Percentiles rank a stretch among this genome's conserved stretches.
These are phyloP conservation scores for Papiliotrema laurentii DNA, from an alignment of 1,284 basidiomycete species.

Conservation along the genomic window DNA sequence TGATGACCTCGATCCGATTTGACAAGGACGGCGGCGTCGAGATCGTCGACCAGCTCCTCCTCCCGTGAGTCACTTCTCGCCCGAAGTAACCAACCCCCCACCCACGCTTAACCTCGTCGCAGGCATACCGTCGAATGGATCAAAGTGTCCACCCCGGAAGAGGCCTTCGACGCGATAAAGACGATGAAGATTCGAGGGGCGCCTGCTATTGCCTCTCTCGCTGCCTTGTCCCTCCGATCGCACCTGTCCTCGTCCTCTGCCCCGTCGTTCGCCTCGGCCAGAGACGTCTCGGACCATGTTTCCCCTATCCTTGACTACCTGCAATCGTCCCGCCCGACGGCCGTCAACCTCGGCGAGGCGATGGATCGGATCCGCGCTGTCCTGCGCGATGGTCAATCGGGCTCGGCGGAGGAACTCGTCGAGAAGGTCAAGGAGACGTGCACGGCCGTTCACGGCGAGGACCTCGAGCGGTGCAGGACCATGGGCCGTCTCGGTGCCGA, in stretches of 20 bases:
- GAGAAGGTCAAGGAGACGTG: constrained; percentile 56
- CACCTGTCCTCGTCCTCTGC: constrained; percentile 41
- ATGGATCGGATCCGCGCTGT: constrained; percentile 61
- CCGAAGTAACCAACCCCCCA: too few species aligned
- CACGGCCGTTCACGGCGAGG: constrained; percentile 67
- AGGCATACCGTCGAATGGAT: constrained; percentile 69
- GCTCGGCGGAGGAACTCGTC: constrained; percentile 52
- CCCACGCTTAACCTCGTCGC: too few species aligned
- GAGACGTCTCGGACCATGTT: constrained; percentile 21
- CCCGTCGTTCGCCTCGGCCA: constrained; percentile 24
- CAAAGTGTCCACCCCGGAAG: constrained; percentile 63
- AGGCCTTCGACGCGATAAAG: constrained; percentile 86
- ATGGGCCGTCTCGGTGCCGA: constrained; percentile 79
- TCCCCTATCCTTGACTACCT: constrained; percentile 63
- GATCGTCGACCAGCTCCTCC: constrained; percentile 77
- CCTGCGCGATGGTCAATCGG: constrained; percentile 19
- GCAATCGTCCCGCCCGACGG: constrained; percentile 82
- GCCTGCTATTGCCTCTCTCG: constrained; percentile 88
- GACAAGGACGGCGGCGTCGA: constrained; percentile 60
- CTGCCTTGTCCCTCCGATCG: constrained; percentile 69
- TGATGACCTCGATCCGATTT: constrained; percentile 60
- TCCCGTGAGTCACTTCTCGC: constrained; percentile 53
- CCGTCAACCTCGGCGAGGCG: constrained; percentile 83
- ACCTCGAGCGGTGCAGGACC: constrained; percentile 71
- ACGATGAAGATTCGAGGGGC: constrained; percentile 92